phyloP scores from a whole-genome alignment of 1,284 basidiomycete species.

The Limonomyces culmigenus region DNA sequence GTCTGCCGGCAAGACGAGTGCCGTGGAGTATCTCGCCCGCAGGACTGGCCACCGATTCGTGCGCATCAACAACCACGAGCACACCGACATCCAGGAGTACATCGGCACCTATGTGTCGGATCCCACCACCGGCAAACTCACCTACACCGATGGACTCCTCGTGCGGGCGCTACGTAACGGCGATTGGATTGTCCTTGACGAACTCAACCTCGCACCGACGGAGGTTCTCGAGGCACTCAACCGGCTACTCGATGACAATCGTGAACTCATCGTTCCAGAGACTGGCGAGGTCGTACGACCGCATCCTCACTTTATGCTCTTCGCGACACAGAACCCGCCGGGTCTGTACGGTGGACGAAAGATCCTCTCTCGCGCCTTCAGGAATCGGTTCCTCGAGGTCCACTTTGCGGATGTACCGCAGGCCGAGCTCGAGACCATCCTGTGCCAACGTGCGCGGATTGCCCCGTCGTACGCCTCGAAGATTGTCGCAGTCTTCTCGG shows the following conservation, averaged over 20 bases:
- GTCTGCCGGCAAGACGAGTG: conserved; percentile 94
- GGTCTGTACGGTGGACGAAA: conserved; percentile 97
- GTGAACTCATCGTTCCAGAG: conserved; percentile 91
- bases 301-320: conserved; percentile 95
- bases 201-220: conserved; percentile 94
- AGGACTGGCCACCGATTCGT: conserved; percentile 93
- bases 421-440: conserved; percentile 82
- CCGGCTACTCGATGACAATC: conserved; percentile 91
- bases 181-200: conserved; percentile 97
- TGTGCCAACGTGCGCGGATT: conserved; percentile 79
- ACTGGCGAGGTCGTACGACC: conserved; percentile 91
- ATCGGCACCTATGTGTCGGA: conserved; percentile 95
- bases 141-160: conserved; percentile 88
- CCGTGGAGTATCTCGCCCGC: conserved; percentile 89
- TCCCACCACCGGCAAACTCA: conserved; percentile 78
- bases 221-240: conserved; percentile 98
- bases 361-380: conserved; percentile 87
- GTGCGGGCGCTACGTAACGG: conserved; percentile 86
- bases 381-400: conserved; percentile 97
- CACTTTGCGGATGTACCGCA: conserved; percentile 98
- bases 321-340: conserved; percentile 96
- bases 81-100: conserved; percentile 98
- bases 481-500: conserved; percentile 87
- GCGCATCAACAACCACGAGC: conserved; percentile 99
- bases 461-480: conserved; percentile 84